Percentiles rank a stretch among this genome's conserved stretches.
phyloP scores from a whole-genome alignment of 495 filamentous ascomycete species.

The Neurospora sublineolata region DNA sequence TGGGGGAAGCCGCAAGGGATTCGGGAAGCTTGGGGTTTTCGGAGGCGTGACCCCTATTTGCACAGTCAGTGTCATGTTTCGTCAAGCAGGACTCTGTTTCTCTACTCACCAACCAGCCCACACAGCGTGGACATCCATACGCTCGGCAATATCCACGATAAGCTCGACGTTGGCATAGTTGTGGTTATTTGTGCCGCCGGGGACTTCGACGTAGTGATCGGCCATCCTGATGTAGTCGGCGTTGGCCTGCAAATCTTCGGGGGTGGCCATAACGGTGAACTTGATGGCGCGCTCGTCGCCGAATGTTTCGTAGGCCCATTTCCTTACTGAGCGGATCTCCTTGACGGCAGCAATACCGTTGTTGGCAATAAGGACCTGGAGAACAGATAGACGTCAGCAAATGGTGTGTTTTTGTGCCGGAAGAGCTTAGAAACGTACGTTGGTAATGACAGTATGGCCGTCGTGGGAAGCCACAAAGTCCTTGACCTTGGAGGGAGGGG shows the following conservation, averaged over 20 bases:
- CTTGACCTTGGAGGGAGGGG: conserved; percentile 70
- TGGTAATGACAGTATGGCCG: conserved; percentile 95
- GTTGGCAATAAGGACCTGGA: conserved; percentile 94
- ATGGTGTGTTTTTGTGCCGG: no score
- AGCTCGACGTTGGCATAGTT: conserved; percentile 99
- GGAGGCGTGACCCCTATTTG: conserved; percentile 81
- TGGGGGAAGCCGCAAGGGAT: conserved; percentile 84
- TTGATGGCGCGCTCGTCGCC: conserved; percentile 97
- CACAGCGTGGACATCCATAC: conserved; percentile 94
- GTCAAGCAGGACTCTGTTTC: conserved; percentile 20
- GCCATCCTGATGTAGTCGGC: conserved; percentile 99
- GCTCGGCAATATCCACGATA: conserved; percentile 98
- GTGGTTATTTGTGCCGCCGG: conserved; percentile 99
- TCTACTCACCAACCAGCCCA: conserved; percentile 85
- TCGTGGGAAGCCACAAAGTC: conserved; percentile 85
- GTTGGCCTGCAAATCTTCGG: conserved; percentile 95
- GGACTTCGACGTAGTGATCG: conserved; percentile 97
- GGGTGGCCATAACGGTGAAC: conserved; percentile 98
- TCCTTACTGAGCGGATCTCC: conserved; percentile 94
- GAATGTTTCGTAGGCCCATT: conserved; percentile 99
- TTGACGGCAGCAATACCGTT: conserved; percentile 99
- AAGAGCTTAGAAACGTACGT: conserved; percentile 45
- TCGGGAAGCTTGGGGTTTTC: conserved; percentile 98
- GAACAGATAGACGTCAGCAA: not conserved
- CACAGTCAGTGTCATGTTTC: conserved; percentile 1